Evolutionary conservation across 176 grass and related monocot genomes (phyloP), one percentile per base, ranked within the genome.

Genomic region (Oryza nivara): DNA sequence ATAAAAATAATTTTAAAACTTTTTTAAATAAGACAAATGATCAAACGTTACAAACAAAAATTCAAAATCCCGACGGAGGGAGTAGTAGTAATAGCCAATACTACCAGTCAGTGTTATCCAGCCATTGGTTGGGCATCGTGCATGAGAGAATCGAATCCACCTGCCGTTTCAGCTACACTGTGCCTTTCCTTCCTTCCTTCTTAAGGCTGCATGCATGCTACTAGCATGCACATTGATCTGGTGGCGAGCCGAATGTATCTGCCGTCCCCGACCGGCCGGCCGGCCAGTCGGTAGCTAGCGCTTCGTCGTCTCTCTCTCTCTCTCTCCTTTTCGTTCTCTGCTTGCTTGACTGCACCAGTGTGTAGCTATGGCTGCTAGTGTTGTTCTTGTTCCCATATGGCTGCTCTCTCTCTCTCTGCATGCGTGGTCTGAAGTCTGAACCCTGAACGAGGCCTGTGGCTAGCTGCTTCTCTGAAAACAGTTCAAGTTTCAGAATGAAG

Each of bases 111-210:
- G 23, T 36, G 9, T 30, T 23, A 11, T n/a, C 35, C 17, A 5
- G 47, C 68, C 74, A 75, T 34, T 80, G 88, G 84, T 77, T 23
- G 13, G 13, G 26, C 76, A 26, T 32, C 58, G 58, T 75, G 66
- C 38, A 23, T n/a, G n/a, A 23, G 87, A 73, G 87, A 92, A 89
- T 87, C 87, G 91, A 89, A 92, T 92, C 91, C 87, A 68, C 80
- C 86, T 75, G 90, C 83, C 70, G 63, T 74, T 84, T 28, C 65
- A 70, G 48, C 67, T 65, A 91, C 22, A 43, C 25, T 63, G 11
- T 68, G 11, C 36, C 36, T 38, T 38, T 6, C 40, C 40, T 41
- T 40, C 68, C 48, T 43, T 45, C 85, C 73, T 78, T 82, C 73
- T 51, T 17, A 88, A 84, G 34, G 80, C 58, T 63, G 54, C 52